Conservation (phyloP, 192 early-diverging fungal genomes). For the Mortierella alpina region DNA sequence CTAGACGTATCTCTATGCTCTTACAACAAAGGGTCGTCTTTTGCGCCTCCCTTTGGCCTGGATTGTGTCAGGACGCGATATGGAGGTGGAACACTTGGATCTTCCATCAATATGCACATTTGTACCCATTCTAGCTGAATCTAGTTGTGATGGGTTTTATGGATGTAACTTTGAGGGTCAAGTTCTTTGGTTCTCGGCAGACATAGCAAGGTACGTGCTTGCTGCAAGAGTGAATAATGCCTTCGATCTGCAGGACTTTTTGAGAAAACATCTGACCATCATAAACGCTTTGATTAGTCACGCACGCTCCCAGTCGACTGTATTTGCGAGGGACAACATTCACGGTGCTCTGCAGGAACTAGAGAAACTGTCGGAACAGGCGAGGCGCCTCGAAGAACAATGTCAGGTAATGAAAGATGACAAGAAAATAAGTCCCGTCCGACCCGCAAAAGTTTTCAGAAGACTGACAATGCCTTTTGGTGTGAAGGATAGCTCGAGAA, state of each 20-base stretch:
- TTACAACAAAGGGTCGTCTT: neutral
- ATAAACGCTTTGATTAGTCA: no score
- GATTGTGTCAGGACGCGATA: neutral
- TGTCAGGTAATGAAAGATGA: slow-evolving; percentile 9
- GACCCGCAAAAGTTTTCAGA: no score
- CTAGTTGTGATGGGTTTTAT: slow-evolving; percentile 6
- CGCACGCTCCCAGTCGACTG: no score
- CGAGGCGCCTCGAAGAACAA: slow-evolving; percentile 10
- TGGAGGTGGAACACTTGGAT: slow-evolving; percentile 4
- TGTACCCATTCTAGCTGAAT: neutral
- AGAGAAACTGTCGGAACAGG: slow-evolving; percentile 20
- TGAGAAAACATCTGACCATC: no score
- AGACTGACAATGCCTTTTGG: neutral
- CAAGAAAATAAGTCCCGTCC: no score
- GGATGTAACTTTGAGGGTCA: slow-evolving; percentile 18
- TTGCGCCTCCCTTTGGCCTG: slow-evolving; percentile 1
- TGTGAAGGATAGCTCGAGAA: slow-evolving; percentile 15
- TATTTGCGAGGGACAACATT: slow-evolving; percentile 14
- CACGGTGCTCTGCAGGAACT: slow-evolving; percentile 19
- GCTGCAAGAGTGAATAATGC: neutral
- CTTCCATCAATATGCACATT: slow-evolving; percentile 6
- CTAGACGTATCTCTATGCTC: slow-evolving; percentile 8
- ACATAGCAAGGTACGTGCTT: slow-evolving; percentile 1
- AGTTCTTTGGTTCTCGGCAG: slow-evolving; percentile 12
- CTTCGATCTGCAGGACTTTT: no score